Evolutionary conservation across 2,329 filamentous ascomycete species (phyloP).

Genomic region (Penicillium nordicum): DNA sequence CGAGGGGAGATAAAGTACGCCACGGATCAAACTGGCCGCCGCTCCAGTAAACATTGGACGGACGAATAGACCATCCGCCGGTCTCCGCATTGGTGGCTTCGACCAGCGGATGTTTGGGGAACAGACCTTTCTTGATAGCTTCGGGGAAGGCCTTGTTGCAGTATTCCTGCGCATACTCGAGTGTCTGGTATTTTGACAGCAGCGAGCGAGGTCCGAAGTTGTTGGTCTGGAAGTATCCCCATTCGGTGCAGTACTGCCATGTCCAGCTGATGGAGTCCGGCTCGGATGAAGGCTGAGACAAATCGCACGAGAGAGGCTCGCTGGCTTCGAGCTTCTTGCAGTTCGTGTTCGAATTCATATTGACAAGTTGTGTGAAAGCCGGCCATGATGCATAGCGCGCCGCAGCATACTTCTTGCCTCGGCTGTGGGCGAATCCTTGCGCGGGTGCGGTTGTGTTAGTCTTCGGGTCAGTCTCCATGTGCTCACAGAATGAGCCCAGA

Average conservation of each 20-base stretch:
- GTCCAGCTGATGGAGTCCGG: constrained; percentile 45
- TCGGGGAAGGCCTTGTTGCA: constrained; percentile 51
- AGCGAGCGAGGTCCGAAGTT: constrained; percentile 50
- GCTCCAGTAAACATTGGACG: constrained; percentile 52
- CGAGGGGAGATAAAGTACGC: constrained; percentile 47
- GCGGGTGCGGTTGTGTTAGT: constrained; percentile 37
- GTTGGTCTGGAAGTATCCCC: constrained; percentile 50
- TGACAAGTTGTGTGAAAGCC: constrained; percentile 36
- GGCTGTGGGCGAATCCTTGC: constrained; percentile 41
- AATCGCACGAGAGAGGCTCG: constrained; percentile 34
- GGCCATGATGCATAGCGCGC: constrained; percentile 45
- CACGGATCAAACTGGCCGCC: constrained; percentile 53
- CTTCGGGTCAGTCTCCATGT: constrained; percentile 44
- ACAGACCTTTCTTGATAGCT: constrained; percentile 35
- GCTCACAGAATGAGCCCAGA: constrained; percentile 46
- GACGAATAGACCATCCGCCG: constrained; percentile 52
- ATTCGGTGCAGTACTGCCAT: constrained; percentile 55
- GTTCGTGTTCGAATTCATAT: constrained; percentile 40
- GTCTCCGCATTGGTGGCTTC: constrained; percentile 43
- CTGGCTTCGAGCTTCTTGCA: constrained; percentile 34
- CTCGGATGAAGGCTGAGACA: constrained; percentile 35
- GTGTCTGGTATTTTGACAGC: constrained; percentile 47
- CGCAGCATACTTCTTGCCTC: constrained; percentile 42
- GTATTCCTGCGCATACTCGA: constrained; percentile 43
- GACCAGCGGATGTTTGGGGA: constrained; percentile 43